These are phyloP conservation scores for Pythium vanterpoolii DNA, from an alignment of 352 stramenopile species.

Conservation along the genomic window DNA sequence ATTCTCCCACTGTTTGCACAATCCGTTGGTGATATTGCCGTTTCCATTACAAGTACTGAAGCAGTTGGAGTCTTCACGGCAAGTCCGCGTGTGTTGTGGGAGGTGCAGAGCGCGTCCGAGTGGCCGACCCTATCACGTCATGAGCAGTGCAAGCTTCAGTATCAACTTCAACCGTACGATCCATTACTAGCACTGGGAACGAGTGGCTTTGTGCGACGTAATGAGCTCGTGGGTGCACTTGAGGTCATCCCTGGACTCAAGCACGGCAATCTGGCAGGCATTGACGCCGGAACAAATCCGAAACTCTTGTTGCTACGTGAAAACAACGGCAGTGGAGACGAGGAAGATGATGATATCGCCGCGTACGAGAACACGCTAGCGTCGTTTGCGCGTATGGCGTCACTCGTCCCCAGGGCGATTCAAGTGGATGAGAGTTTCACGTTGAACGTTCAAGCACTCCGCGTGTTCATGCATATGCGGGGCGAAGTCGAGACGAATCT, in stretches of 20 bases:
- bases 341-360: slow-evolving; percentile 34
- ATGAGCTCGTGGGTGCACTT: slow-evolving; percentile 83
- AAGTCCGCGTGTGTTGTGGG: slow-evolving; percentile 68
- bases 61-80: slow-evolving; percentile 67
- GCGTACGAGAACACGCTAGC: slow-evolving; percentile 50
- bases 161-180: slow-evolving; percentile 60
- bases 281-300: slow-evolving; percentile 62
- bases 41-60: slow-evolving; percentile 32
- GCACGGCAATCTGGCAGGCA: slow-evolving; percentile 63
- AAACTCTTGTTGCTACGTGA: slow-evolving; percentile 40
- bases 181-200: slow-evolving; percentile 47
- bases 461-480: slow-evolving; percentile 66
- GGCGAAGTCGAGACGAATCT: slow-evolving; percentile 68
- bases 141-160: slow-evolving; percentile 62
- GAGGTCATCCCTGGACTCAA: slow-evolving; percentile 76
- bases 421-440: slow-evolving; percentile 61
- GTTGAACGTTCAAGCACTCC: slow-evolving; percentile 40
- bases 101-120: slow-evolving; percentile 37
- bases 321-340: not conserved
- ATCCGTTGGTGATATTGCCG: slow-evolving; percentile 11
- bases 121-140: slow-evolving; percentile 61
- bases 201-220: slow-evolving; percentile 63
- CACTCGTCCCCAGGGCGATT: slow-evolving; percentile 57
- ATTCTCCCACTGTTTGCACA: slow-evolving; percentile 86
- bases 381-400: slow-evolving; percentile 57